Percentiles rank a stretch among this genome's conserved stretches.
Evolutionary conservation across 1,284 basidiomycete genomes (phyloP).

Genomic region (Anthracocystis panici-leucophaei): DNA sequence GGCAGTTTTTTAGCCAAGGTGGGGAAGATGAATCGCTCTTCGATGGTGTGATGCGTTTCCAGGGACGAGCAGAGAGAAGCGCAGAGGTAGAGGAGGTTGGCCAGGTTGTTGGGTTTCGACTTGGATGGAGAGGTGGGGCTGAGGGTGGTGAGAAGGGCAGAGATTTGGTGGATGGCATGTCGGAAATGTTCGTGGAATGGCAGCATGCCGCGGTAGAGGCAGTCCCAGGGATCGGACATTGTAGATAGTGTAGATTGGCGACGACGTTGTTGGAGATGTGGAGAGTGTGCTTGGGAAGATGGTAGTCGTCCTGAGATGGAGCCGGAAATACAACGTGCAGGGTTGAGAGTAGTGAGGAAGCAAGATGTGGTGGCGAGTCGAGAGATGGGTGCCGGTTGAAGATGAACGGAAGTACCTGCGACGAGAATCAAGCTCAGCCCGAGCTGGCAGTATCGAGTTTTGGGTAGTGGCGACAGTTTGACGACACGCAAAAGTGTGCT

Average conservation of each 20-base stretch:
- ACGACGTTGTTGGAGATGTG: not conserved
- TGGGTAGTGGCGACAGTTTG: constrained; percentile 12
- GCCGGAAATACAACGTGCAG: not conserved
- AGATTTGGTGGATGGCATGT: constrained; percentile 30
- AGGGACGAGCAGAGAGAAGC: constrained; percentile 34
- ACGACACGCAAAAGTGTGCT: not conserved
- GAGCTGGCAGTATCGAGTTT: constrained; percentile 9
- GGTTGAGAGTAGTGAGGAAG: not conserved
- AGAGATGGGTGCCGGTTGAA: not conserved
- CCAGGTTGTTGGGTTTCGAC: constrained; percentile 20
- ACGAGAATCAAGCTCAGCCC: constrained; percentile 15
- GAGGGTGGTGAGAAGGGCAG: constrained; percentile 21
- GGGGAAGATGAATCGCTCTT: constrained; percentile 64
- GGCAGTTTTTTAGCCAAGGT: constrained; percentile 56
- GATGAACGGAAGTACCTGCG: not conserved
- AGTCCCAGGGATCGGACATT: constrained; percentile 47
- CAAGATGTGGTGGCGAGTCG: constrained; percentile 11
- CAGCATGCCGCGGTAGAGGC: constrained; percentile 54
- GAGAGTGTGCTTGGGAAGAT: not conserved
- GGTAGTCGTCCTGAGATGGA: too few relatives aligned
- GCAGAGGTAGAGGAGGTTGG: constrained; percentile 31
- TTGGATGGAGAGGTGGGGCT: constrained; percentile 16
- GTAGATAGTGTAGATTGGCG: not conserved
- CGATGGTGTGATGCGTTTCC: constrained; percentile 62
- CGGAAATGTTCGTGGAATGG: constrained; percentile 59